Evolutionary conservation across 1,284 basidiomycete species (phyloP).

Genomic region (Vanrija pseudolonga): DNA sequence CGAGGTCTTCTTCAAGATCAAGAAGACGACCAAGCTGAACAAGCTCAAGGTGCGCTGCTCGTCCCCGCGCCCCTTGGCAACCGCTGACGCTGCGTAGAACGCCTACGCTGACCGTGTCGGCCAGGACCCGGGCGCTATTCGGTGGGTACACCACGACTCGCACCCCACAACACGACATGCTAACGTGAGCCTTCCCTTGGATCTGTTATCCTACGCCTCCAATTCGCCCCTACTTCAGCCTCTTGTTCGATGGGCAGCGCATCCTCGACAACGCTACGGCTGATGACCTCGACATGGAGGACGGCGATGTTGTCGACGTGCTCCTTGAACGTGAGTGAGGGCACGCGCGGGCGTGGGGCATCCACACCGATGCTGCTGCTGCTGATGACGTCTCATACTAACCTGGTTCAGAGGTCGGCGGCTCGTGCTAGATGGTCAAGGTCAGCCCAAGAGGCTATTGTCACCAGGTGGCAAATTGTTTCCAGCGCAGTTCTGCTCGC

Average conservation of each 20-base stretch:
- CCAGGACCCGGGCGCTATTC: constrained; percentile 78
- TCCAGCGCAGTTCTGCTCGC: too few relatives aligned
- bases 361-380: too few relatives aligned
- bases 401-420: constrained; percentile 44
- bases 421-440: constrained; percentile 9
- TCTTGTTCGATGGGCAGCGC: constrained; percentile 78
- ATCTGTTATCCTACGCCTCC: too few relatives aligned
- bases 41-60: constrained; percentile 60
- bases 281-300: constrained; percentile 76
- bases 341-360: too few relatives aligned
- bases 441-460: too few relatives aligned
- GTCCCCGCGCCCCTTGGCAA: neutral
- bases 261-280: constrained; percentile 84
- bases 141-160: constrained; percentile 57
- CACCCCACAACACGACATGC: neutral
- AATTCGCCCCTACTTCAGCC: constrained; percentile 55
- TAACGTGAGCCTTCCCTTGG: too few relatives aligned
- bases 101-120: constrained; percentile 93
- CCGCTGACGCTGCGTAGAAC: constrained; percentile 54
- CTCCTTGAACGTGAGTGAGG: constrained; percentile 78
- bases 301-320: constrained; percentile 79
- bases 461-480: too few relatives aligned
- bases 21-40: constrained; percentile 85
- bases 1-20: constrained; percentile 98
- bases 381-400: too few relatives aligned